These are phyloP conservation scores for Kwoniella newhampshirensis DNA, from an alignment of 768 basidiomycete genomes.

Conservation along the genomic window DNA sequence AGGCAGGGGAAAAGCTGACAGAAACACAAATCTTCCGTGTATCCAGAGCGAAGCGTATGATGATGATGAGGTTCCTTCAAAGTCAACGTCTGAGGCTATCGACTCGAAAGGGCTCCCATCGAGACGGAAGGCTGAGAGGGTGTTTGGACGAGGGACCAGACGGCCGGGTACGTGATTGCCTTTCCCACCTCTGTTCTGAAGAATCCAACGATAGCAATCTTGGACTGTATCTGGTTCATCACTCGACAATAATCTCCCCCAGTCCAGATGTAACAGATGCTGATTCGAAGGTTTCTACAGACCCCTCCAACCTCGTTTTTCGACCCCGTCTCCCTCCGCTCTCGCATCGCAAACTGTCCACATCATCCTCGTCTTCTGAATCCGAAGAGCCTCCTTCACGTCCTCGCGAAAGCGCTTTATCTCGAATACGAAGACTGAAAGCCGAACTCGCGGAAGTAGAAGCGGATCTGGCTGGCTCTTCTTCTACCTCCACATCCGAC, in stretches of 20 bases:
- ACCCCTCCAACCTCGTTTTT: slow-evolving; percentile 23
- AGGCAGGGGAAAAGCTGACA: no score
- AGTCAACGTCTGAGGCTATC: slow-evolving; percentile 27
- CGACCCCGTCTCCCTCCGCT: slow-evolving; percentile 42
- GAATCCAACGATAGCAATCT: no score
- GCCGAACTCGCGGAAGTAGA: slow-evolving; percentile 79
- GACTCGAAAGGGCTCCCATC: slow-evolving; percentile 34
- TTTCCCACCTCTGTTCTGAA: not conserved
- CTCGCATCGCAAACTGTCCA: slow-evolving; percentile 9
- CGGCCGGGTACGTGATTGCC: slow-evolving; percentile 4
- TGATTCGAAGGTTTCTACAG: no score
- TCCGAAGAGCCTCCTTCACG: slow-evolving; percentile 9
- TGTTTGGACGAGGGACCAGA: slow-evolving; percentile 37
- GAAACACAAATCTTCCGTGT: no score
- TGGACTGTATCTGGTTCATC: no score
- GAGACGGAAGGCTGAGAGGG: slow-evolving; percentile 36
- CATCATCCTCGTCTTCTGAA: slow-evolving; percentile 23
- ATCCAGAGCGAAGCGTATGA: slow-evolving; percentile 29
- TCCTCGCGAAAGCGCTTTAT: slow-evolving; percentile 50
- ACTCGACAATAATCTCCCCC: no score
- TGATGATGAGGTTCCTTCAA: slow-evolving; percentile 14
- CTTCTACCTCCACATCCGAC: not conserved
- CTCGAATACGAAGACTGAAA: slow-evolving; percentile 60
- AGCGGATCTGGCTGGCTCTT: slow-evolving; percentile 20
- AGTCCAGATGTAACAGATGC: no score